Conservation (phyloP, 2,329 filamentous ascomycete species). For the Aspergillus flavus region DNA sequence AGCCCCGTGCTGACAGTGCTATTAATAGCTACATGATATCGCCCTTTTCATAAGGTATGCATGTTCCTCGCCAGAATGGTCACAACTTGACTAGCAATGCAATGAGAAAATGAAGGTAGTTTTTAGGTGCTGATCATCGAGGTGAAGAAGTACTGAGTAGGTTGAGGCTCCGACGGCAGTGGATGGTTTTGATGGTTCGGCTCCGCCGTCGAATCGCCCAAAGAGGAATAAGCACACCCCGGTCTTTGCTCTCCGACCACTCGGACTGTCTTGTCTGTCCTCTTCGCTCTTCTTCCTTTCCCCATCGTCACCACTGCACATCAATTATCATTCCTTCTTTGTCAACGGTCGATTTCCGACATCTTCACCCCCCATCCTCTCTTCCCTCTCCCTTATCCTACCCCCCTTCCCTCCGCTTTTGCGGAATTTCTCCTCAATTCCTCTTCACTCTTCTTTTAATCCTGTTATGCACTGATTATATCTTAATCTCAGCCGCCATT, state of each 20-base stretch:
- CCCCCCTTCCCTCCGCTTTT: conserved; percentile 10
- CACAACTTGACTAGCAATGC: neutral
- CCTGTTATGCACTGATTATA: conserved; percentile 21
- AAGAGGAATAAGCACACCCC: conserved; percentile 15
- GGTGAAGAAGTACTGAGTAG: neutral
- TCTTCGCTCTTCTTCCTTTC: conserved; percentile 14
- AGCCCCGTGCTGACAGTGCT: neutral
- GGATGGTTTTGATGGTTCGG: conserved; percentile 4
- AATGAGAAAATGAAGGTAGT: neutral
- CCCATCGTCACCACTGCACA: conserved; percentile 5
- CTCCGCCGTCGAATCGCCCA: conserved; percentile 17
- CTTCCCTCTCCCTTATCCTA: conserved; percentile 8
- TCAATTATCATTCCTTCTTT: conserved; percentile 4
- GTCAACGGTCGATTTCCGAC: conserved; percentile 1
- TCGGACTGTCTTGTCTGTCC: conserved; percentile 22
- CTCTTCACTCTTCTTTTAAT: conserved; percentile 16
- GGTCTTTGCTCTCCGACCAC: conserved; percentile 17
- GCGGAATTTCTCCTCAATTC: conserved; percentile 16
- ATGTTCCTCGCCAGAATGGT: neutral
- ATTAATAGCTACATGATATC: neutral
- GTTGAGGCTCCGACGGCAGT: neutral
- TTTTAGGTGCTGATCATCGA: neutral
- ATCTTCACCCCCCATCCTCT: conserved; percentile 10
- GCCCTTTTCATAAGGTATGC: neutral
- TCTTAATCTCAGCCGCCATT: conserved; percentile 20